Evolutionary conservation across 1,284 basidiomycete species (phyloP), one percentile per base, ranked within the genome.

Genomic region (Anthracocystis setariae): DNA sequence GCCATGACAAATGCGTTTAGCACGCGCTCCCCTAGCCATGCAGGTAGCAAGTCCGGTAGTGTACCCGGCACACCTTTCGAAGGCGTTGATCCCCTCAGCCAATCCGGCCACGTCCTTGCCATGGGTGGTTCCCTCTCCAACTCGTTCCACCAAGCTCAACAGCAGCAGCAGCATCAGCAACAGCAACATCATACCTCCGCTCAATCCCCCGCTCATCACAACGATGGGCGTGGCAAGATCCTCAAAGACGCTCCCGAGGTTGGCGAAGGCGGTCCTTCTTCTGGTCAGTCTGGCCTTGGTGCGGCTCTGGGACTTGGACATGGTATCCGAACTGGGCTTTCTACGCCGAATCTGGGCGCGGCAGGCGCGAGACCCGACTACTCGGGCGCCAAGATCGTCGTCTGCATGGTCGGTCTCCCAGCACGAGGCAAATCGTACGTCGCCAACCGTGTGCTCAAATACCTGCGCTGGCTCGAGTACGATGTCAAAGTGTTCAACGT

Each of bases 401-500:
- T 98, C 5, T 95, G 95, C 3, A 98, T 98, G 93, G 95, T 94
- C 18, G 81, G 81, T 24, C 72, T 82, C 37, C 81, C 81, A 1
- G 81, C 81, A 10, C 65, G 81, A 17, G 81, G 81, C 57, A 82
- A 82, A 69, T 76, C 73, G 48, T 82, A 81, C 38, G 75, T 82
- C 18, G 78, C 76, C 53, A 82, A 82, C 62, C 81, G 80, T 48
- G 78, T 82, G 40, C 80, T 82, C 77, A 74, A 81, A 35, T 82
- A 81, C 38, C 66, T 82, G 5, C 63, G 74, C 49, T 99, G 96
- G 96, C 88, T 98, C 45, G 96, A 99, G 84, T 99, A 98, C 84
- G 89, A 95, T 72, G 96, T 98, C 61, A 92, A 96, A 86, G 93
- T 98, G 1, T 98, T 98, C 87, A 98, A 98, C 81, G 96, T 98